A percentile compares a stretch with the other conserved stretches of the same genome.
Conservation (phyloP, 192 early-diverging fungal genomes). For the Haplosporangium gracile region DNA sequence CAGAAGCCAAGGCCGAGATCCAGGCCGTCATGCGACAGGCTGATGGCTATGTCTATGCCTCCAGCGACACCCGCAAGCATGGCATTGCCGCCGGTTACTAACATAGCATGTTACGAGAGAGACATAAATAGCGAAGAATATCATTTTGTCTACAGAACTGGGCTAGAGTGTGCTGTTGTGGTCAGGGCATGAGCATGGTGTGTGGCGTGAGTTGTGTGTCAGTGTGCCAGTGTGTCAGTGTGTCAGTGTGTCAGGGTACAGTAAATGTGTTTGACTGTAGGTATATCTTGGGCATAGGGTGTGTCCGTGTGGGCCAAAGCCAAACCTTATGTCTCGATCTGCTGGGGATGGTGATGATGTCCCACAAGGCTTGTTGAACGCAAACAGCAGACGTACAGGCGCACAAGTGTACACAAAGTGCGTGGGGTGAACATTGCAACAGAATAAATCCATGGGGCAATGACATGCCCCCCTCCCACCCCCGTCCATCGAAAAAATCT, state of each 20-base stretch:
- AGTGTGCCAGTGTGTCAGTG: no score
- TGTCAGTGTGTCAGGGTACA: no score
- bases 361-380: not conserved
- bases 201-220: not conserved
- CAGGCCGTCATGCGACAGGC: constrained; percentile 65
- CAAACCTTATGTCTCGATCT: not conserved
- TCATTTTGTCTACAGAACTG: not conserved
- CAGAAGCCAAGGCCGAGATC: constrained; percentile 59
- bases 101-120: not conserved
- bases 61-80: constrained; percentile 73
- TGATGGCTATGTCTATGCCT: constrained; percentile 66
- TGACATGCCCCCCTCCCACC: no score
- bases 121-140: not conserved
- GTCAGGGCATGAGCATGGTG: not conserved
- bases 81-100: constrained; percentile 73
- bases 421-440: not conserved
- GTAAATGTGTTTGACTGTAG: no score
- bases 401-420: not conserved
- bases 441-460: no score
- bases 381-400: not conserved
- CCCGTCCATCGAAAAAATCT: no score
- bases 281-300: not conserved
- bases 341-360: not conserved
- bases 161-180: not conserved
- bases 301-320: constrained; percentile 4